phyloP scores from a whole-genome alignment of 805 yeast species.

The Saccharomyces cerevisiae region DNA sequence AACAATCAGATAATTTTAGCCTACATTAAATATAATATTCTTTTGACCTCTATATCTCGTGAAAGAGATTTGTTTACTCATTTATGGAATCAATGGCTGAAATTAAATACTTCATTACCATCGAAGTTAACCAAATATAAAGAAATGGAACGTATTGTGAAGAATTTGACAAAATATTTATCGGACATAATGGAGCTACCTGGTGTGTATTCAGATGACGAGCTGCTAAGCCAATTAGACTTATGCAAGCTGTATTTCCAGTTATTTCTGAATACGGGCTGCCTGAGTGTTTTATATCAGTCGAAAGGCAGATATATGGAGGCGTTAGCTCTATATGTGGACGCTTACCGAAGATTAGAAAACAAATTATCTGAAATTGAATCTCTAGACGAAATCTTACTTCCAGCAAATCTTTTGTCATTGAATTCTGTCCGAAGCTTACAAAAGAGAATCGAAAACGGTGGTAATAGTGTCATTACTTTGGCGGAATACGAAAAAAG shows the following conservation, averaged over 20 bases:
- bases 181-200: constrained; percentile 69
- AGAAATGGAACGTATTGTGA: constrained; percentile 32
- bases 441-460: constrained; percentile 35
- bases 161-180: constrained; percentile 42
- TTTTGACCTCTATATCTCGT: constrained; percentile 63
- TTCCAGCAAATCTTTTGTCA: constrained; percentile 19
- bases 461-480: constrained; percentile 26
- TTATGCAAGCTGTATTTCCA: constrained; percentile 18
- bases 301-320: constrained; percentile 23
- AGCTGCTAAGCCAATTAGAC: constrained; percentile 35
- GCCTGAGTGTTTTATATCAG: constrained; percentile 25
- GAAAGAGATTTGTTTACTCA: constrained; percentile 46
- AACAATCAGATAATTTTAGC: constrained; percentile 68
- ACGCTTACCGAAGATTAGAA: constrained; percentile 18
- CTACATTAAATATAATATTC: constrained; percentile 59
- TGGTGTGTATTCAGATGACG: constrained; percentile 85
- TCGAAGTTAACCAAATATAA: constrained; percentile 24
- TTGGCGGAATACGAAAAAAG: constrained; percentile 31
- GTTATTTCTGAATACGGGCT: constrained; percentile 16
- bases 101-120: constrained; percentile 12
- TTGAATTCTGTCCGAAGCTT: constrained; percentile 42
- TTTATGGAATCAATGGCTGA: constrained; percentile 24
- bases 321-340: constrained; percentile 24
- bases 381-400: constrained; percentile 6
- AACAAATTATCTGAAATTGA: constrained; percentile 5